These are phyloP conservation scores for Aaosphaeria pasadenensis DNA, from an alignment of 2,329 filamentous ascomycete genomes.

Conservation along the genomic window DNA sequence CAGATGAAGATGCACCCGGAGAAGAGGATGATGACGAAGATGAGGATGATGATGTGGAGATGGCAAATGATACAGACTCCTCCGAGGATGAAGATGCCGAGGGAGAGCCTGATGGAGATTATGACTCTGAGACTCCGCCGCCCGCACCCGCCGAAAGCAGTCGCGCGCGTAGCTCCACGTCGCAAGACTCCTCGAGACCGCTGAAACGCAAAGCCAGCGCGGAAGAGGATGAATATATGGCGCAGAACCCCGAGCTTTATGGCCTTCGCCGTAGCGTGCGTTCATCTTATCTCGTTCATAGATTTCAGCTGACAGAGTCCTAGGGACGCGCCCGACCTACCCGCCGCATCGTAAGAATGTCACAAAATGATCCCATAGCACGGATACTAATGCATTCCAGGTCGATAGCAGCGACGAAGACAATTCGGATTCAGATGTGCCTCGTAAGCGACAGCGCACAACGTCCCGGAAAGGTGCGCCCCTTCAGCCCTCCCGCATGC, in stretches of 20 bases:
- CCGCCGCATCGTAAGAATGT: constrained; percentile 56
- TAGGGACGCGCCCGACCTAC: constrained; percentile 60
- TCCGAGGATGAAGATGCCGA: constrained; percentile 46
- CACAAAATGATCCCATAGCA: neutral
- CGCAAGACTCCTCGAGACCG: constrained; percentile 64
- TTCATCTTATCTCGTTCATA: constrained; percentile 12
- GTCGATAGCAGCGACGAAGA: constrained; percentile 65
- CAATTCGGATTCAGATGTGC: constrained; percentile 61
- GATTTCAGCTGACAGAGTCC: constrained; percentile 29
- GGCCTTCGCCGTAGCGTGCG: constrained; percentile 88
- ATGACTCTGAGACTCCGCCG: constrained; percentile 62
- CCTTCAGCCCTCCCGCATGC: constrained; percentile 3
- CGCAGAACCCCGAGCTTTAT: constrained; percentile 91
- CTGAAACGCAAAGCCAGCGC: constrained; percentile 64
- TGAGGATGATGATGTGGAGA: constrained; percentile 43
- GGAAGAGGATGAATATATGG: constrained; percentile 80
- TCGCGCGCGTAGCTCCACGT: constrained; percentile 63
- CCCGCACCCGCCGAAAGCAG: constrained; percentile 43
- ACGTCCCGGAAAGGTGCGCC: constrained; percentile 61
- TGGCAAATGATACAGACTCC: constrained; percentile 44
- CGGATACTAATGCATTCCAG: constrained; percentile 31
- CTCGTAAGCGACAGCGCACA: constrained; percentile 64
- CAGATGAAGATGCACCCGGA: constrained; percentile 39
- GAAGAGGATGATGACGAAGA: constrained; percentile 44
- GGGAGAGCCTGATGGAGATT: constrained; percentile 63